A percentile compares a stretch with the other conserved stretches of the same genome.
Conservation (phyloP, 305 asterid genomes). For the Plantago lanceolata region DNA sequence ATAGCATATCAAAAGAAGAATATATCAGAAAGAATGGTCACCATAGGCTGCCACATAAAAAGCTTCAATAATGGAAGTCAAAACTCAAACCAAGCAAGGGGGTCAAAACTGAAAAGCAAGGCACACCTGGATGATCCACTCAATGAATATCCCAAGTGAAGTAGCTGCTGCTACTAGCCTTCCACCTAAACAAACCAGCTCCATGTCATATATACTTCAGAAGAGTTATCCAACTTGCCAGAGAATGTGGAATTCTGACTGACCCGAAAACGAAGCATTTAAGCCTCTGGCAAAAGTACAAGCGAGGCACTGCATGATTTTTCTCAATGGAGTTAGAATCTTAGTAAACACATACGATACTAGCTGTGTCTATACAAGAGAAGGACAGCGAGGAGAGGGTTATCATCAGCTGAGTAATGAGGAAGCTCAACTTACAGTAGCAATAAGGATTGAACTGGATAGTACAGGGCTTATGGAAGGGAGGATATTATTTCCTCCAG, state of each 20-base stretch:
- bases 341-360: constrained; percentile 2
- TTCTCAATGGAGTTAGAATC: constrained; percentile 16
- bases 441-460: constrained; percentile 40
- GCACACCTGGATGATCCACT: constrained; percentile 45
- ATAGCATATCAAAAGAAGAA: not conserved
- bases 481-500: constrained; percentile 38
- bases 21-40: constrained; percentile 10
- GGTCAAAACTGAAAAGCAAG: not conserved
- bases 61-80: constrained; percentile 1
- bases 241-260: constrained; percentile 17
- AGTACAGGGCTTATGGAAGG: constrained; percentile 42
- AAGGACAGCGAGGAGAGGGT: not conserved
- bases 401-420: not conserved
- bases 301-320: constrained; percentile 36
- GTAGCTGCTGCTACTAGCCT: constrained; percentile 32
- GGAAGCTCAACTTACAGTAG: constrained; percentile 32
- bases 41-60: not conserved
- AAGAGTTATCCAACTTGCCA: constrained; percentile 6
- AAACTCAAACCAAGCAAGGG: constrained; percentile 2
- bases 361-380: not conserved
- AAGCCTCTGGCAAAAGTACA: constrained; percentile 28
- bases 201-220: constrained; percentile 9
- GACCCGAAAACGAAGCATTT: constrained; percentile 32
- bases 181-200: constrained; percentile 31
- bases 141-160: constrained; percentile 41